These are phyloP conservation scores for Lactarius quietus DNA, from an alignment of 768 basidiomycete species.

Conservation along the genomic window DNA sequence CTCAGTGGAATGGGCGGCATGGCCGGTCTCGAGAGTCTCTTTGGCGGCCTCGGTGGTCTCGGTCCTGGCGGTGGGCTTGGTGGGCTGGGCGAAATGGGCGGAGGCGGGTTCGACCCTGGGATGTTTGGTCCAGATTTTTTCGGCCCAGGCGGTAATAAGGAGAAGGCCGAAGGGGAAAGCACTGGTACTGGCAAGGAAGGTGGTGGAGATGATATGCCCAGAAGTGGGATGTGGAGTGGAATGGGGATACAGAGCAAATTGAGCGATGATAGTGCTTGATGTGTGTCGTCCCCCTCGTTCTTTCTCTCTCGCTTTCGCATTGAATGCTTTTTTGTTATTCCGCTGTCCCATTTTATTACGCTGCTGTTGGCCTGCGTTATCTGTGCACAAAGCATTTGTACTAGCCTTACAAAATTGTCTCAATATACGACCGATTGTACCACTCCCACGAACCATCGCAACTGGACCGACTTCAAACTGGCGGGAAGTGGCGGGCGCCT, in stretches of 20 bases:
- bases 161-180: not conserved
- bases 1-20: not conserved
- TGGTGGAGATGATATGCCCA: not conserved
- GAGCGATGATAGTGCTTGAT: conserved; percentile 6
- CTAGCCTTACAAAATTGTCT: not conserved
- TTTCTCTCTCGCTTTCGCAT: not conserved
- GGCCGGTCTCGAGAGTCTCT: not conserved
- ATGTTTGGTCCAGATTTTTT: not conserved
- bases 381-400: not conserved
- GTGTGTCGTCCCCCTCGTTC: not conserved
- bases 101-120: not conserved
- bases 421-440: not conserved
- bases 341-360: not conserved
- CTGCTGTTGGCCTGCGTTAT: not conserved
- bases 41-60: not conserved
- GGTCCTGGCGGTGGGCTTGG: not conserved
- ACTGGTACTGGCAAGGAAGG: not conserved
- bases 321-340: not conserved
- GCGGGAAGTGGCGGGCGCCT: too few species aligned
- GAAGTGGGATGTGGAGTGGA: conserved; percentile 16
- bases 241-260: conserved; percentile 11
- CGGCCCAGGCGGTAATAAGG: not conserved
- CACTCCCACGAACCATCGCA: too few species aligned
- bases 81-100: too few species aligned
- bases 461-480: too few species aligned